Conservation (phyloP, 2,329 filamentous ascomycete species). For the Aspergillus fructus region DNA sequence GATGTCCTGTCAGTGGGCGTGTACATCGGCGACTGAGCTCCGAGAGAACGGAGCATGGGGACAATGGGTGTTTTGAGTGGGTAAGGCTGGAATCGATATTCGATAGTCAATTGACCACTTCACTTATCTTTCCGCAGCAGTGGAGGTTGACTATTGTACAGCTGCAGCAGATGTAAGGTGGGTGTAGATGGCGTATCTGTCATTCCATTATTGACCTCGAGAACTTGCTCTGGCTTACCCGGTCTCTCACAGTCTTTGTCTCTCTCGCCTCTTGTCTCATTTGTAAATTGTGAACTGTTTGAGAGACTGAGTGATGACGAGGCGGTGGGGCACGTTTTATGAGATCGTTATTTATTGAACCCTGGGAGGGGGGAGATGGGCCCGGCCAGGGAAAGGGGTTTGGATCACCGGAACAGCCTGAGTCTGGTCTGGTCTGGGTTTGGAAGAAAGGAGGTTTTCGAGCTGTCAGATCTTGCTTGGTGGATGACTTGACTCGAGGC, state of each 20-base stretch:
- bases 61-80: background rate
- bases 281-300: no score
- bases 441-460: background rate
- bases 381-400: background rate
- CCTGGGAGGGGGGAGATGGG: constrained; percentile 6
- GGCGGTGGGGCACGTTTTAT: constrained; percentile 15
- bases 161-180: background rate
- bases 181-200: background rate
- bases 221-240: no score
- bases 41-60: background rate
- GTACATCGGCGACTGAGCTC: background rate
- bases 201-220: background rate
- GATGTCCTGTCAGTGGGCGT: no score
- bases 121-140: no score
- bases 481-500: background rate
- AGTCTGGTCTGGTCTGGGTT: background rate
- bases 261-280: no score
- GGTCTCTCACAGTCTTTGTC: no score
- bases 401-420: background rate
- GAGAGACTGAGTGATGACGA: constrained; percentile 10
- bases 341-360: constrained; percentile 16
- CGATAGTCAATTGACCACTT: no score
- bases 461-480: background rate
- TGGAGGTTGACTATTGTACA: no score
- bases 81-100: background rate